Conservation (phyloP, 2,329 filamentous ascomycete species). For the Microthyrium microscopicum region DNA sequence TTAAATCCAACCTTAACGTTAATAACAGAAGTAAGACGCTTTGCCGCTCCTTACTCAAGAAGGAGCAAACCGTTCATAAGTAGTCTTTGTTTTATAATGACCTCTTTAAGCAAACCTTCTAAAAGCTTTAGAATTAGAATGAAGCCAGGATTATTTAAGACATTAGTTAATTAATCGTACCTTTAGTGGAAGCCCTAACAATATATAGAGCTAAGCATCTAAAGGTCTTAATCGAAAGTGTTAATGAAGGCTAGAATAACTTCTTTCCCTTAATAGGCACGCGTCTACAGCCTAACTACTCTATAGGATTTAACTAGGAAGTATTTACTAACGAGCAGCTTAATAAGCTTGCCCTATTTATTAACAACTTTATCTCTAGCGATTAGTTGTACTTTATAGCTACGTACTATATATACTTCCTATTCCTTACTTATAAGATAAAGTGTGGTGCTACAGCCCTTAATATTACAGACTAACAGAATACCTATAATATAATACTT, state of each 20-base stretch:
- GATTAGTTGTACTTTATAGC: conserved; percentile 27
- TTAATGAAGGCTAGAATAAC: conserved; percentile 13
- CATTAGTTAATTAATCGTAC: conserved; percentile 22
- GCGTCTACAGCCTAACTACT: conserved; percentile 29
- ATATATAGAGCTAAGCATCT: conserved; percentile 10
- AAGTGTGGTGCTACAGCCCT: conserved; percentile 24
- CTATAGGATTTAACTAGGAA: conserved; percentile 23
- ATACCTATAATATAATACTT: conserved; percentile 14
- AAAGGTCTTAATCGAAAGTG: conserved; percentile 6
- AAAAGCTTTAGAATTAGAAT: conserved; percentile 19
- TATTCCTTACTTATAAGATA: conserved; percentile 33
- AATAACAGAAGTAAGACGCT: conserved; percentile 17
- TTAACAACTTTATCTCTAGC: conserved; percentile 15
- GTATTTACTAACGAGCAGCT: conserved; percentile 29
- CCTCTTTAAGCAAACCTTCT: conserved; percentile 20
- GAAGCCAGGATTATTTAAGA: conserved; percentile 22
- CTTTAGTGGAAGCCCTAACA: conserved; percentile 22
- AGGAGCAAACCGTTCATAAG: conserved; percentile 16
- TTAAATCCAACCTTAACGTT: conserved; percentile 17
- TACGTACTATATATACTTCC: conserved; percentile 32
- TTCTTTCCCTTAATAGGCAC: conserved; percentile 20
- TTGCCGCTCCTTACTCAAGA: conserved; percentile 17
- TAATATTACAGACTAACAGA: conserved; percentile 17
- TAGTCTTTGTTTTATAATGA: conserved; percentile 23
- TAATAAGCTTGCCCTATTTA: conserved; percentile 19